Percentiles rank a stretch among this genome's conserved stretches.
Conservation (phyloP, 148 eudicot species). For the Camellia japonica region DNA sequence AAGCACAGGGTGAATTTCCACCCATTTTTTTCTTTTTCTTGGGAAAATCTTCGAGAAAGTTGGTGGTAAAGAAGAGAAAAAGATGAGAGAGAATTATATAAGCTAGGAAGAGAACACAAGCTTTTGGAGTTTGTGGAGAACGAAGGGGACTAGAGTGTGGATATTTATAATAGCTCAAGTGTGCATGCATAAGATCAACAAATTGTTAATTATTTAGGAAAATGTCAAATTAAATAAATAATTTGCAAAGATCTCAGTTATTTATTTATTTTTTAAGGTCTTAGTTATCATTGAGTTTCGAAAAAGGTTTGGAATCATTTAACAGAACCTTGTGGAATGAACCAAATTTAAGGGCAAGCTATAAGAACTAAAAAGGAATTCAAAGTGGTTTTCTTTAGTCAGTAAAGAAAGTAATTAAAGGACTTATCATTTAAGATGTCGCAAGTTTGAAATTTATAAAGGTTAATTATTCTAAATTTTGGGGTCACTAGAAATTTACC, state of each 20-base stretch:
- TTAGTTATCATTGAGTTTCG: constrained; percentile 5
- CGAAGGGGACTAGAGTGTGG: background rate
- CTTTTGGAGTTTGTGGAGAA: background rate
- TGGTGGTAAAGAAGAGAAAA: background rate
- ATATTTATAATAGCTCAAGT: background rate
- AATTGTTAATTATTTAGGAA: background rate
- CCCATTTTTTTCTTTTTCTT: background rate
- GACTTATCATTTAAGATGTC: too few species aligned
- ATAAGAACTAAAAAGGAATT: background rate
- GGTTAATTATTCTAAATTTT: too few species aligned
- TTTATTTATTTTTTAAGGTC: too few species aligned
- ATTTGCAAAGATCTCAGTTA: background rate
- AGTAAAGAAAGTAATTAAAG: too few species aligned
- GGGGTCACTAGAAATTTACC: too few species aligned
- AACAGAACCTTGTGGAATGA: background rate
- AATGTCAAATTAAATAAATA: background rate
- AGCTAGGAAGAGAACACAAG: background rate
- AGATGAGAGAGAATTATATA: background rate
- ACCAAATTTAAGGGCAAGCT: background rate
- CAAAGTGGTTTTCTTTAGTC: too few species aligned
- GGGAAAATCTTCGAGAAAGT: background rate
- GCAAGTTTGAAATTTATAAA: too few species aligned
- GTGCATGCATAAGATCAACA: background rate
- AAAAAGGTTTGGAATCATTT: constrained; percentile 10
- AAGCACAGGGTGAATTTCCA: constrained; percentile 28